Evolutionary conservation across 306 rosid species (phyloP).

Genomic region (Macrotyloma uniflorum): DNA sequence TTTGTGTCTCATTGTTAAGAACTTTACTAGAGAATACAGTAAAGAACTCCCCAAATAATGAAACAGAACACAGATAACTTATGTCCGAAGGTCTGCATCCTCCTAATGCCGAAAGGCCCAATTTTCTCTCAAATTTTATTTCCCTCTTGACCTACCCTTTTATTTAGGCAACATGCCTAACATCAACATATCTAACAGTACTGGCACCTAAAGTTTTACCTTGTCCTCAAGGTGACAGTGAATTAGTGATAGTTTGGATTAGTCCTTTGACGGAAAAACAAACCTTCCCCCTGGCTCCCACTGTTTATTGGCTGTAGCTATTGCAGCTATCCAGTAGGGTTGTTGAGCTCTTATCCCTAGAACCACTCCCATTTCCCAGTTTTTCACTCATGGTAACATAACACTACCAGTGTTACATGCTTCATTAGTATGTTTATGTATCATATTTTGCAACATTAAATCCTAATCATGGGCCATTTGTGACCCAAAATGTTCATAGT

Average conservation of each 20-base stretch:
- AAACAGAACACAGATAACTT: not conserved
- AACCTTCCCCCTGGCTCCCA: not conserved
- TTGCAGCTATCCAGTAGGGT: conserved; percentile 3
- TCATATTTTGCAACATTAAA: not conserved
- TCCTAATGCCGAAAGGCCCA: not conserved
- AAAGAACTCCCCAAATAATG: not conserved
- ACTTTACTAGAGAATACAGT: not conserved
- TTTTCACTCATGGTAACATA: not conserved
- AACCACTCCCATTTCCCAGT: not conserved
- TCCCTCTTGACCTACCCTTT: not conserved
- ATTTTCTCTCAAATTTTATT: no score
- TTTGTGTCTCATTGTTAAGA: not conserved
- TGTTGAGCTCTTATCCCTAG: not conserved
- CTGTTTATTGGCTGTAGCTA: conserved; percentile 1
- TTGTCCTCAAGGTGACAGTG: not conserved
- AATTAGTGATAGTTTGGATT: not conserved
- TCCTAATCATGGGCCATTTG: not conserved
- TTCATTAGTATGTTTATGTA: not conserved
- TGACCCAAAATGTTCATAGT: not conserved
- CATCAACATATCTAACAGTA: no score
- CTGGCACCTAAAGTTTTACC: not conserved
- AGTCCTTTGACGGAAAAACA: not conserved
- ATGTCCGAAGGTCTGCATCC: not conserved
- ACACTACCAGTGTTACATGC: not conserved
- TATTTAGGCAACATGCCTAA: no score